phyloP scores from a whole-genome alignment of 1,284 basidiomycete genomes.

The Xerocomus nothofagi region DNA sequence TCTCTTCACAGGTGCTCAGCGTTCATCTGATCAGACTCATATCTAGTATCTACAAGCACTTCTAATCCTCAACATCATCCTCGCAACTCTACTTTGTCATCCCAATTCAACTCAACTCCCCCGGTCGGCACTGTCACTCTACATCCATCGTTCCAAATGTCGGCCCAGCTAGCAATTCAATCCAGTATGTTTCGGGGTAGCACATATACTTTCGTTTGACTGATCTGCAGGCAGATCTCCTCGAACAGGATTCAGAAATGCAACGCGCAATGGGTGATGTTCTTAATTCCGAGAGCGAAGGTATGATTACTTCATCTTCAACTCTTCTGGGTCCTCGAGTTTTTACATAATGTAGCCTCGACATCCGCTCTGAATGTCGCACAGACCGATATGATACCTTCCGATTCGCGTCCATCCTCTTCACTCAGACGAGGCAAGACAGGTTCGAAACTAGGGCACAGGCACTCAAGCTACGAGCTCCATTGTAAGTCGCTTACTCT shows the following conservation, averaged over 20 bases:
- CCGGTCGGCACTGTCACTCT: slow-evolving; percentile 52
- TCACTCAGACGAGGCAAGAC: slow-evolving; percentile 11
- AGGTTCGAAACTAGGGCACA: slow-evolving; percentile 5
- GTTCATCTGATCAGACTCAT: slow-evolving; percentile 12
- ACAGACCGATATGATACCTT: slow-evolving; percentile 9
- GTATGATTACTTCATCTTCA: slow-evolving; percentile 12
- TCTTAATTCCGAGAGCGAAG: slow-evolving; percentile 44
- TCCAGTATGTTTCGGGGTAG: slow-evolving; percentile 50
- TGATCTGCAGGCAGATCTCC: slow-evolving; percentile 49
- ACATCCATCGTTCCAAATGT: slow-evolving; percentile 58
- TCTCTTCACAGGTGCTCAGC: neutral
- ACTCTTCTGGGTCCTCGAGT: neutral
- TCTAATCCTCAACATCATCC: slow-evolving; percentile 10
- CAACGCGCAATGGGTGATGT: slow-evolving; percentile 59
- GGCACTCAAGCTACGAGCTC: slow-evolving; percentile 17
- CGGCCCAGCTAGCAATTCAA: slow-evolving; percentile 51
- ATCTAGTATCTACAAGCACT: slow-evolving; percentile 15
- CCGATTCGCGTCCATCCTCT: slow-evolving; percentile 13
- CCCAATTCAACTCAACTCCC: slow-evolving; percentile 15
- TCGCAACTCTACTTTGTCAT: slow-evolving; percentile 6
- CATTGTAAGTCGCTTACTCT: slow-evolving; percentile 17
- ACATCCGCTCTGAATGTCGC: slow-evolving; percentile 5
- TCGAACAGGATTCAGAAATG: slow-evolving; percentile 75
- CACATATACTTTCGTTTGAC: slow-evolving; percentile 3
- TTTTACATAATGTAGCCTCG: slow-evolving; percentile 15